Evolutionary conservation across 148 eudicot species (phyloP), one percentile per base, ranked within the genome.

Genomic region (Nepenthes gracilis): DNA sequence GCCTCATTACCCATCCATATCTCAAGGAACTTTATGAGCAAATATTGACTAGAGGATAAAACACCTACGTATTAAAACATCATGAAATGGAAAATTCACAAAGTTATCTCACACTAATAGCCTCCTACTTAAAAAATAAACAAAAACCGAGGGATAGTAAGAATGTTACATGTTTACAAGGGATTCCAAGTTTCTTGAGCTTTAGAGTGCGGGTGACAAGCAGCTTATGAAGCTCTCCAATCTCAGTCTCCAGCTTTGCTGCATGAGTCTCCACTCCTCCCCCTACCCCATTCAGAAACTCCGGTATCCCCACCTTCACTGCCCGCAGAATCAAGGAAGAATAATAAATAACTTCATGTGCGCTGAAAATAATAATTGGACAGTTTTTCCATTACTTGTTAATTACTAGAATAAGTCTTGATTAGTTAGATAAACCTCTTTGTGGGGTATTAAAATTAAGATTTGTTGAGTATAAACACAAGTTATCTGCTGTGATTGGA

Each of bases 301-400:
- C 97, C 5, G 84, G 94, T 61, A 89, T 83, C n/a, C 90, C 94
- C 1, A 81, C 87, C 66, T 90, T 86, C 66, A 81, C 93, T 89
- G 83, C 33, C 35, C 50, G 12, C 35, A 57, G 9, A 33, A 13
- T 43, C 13, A 48, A 57, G 14, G 37, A 61, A 52, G 37, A 55
- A 52, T 32, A 55, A 33, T 32, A 55, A 33, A 9, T 6, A 8
- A 55, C 23, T 23, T 23, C 23, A 23, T 23, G 0, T 23, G 23
- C 0, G 23, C 23, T 23, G 23, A 23, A 23, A 23, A 23, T 23
- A 23, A 23, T 23, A 23, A 23, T 23, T 23, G 23, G 23, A 23
- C 23, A 23, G 23, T 23, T 23, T 23, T 23, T 23, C 23, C 23
- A 23, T 23, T 23, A 23, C 23, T 23, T 23, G 23, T 23, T 23